Base-by-base conservation (phyloP, 768 basidiomycete species). In the Tulasnella sp. region DNA sequence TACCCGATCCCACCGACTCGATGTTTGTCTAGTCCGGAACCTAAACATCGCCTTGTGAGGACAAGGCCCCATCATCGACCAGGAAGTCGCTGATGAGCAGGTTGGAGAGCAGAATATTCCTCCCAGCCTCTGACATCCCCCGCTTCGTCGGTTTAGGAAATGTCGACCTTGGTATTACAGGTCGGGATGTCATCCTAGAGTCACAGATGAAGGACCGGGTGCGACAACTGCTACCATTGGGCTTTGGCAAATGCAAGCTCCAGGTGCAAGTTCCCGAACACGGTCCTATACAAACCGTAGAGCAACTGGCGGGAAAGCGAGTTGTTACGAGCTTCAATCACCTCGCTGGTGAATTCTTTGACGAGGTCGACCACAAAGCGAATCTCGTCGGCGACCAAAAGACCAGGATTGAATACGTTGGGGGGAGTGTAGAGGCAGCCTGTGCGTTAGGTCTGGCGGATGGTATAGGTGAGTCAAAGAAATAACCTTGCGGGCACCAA, bases 111-210 rank as follows among this genome's bases (percentile, higher is more conserved):
- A 97, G 94, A 6, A 85, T 99, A 21, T 98, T 99, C 72, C 84
- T 98, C 21, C 93, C 96, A 21, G 96, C 96, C 1, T 76, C 86
- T 4, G 96, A 99, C 66, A 99, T 99, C 62, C 93, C 96, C 8
- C 94, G 92, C 27, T 99, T 98, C 70, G 96, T 99, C 42, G 96
- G 92, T 40, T 92, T 94, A 68, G 96, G 96, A 48, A 86, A 92
- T 66, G 86, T 99, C 65, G 88, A 97, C 64, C 76, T 99, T 41
- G 96, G 96, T 5, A 96, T 99, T 64, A 98, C 96, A 7, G 96
- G 96, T 3, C 92, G 97, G 71, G 96, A 99, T 73, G 88, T 96
- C 61, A 87, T 98, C 62, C 79, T 93, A 43, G 94, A 99, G 69
- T 77, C 91, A 2, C 71, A 82, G 56, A 91, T 96, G 83, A 74